These are phyloP conservation scores for Chlorencoelia australis DNA, from an alignment of 2,329 filamentous ascomycete species.

Conservation along the genomic window DNA sequence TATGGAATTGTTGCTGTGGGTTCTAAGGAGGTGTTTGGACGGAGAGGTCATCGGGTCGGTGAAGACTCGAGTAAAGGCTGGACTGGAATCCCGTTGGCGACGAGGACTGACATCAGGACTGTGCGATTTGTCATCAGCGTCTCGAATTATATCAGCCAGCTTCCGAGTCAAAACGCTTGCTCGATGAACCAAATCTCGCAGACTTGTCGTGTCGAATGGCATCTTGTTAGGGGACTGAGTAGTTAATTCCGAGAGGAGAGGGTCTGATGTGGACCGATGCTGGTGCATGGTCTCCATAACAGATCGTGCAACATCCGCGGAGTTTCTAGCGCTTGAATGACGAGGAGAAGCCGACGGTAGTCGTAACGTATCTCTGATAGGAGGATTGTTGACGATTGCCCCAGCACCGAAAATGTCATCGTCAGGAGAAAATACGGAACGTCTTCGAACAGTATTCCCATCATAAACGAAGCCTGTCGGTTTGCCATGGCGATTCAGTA, in stretches of 20 bases:
- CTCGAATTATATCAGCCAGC: conserved; percentile 49
- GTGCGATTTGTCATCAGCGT: conserved; percentile 45
- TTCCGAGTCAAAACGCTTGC: conserved; percentile 49
- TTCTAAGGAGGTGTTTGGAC: conserved; percentile 40
- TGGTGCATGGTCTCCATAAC: conserved; percentile 56
- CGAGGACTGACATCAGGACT: conserved; percentile 42
- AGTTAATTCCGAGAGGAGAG: conserved; percentile 22
- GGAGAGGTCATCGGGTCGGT: conserved; percentile 50
- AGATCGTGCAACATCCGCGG: conserved; percentile 44
- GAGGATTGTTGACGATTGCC: conserved; percentile 12
- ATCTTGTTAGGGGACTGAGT: conserved; percentile 37
- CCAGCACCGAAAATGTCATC: conserved; percentile 51
- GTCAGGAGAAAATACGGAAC: conserved; percentile 55
- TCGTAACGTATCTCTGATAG: conserved; percentile 29
- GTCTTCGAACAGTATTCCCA: conserved; percentile 40
- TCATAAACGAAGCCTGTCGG: conserved; percentile 34
- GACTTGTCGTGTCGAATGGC: conserved; percentile 59
- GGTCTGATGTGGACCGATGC: conserved; percentile 36
- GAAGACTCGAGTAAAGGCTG: conserved; percentile 59
- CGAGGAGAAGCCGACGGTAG: conserved; percentile 16
- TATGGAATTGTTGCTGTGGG: conserved; percentile 43
- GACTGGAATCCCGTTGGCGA: conserved; percentile 49
- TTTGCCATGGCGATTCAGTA: conserved; percentile 16
- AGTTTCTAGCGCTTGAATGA: conserved; percentile 24
- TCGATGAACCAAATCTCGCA: conserved; percentile 55